Conservation (phyloP, 2,329 filamentous ascomycete genomes). For the Aspergillus sp. region DNA sequence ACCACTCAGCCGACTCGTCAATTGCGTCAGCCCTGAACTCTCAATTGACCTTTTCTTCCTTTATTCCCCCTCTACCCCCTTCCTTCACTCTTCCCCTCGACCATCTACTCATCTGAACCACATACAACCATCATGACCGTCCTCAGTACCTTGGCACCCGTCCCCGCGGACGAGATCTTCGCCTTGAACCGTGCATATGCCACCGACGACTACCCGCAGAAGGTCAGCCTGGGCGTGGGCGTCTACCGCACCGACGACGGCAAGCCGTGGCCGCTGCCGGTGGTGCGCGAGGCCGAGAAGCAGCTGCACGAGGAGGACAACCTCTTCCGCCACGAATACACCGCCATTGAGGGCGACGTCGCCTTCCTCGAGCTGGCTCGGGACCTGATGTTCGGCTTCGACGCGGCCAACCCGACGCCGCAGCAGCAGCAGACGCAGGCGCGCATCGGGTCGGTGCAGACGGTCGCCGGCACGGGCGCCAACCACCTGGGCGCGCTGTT, state of each 20-base stretch:
- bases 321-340: slow-evolving; percentile 93
- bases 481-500: slow-evolving; percentile 90
- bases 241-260: slow-evolving; percentile 89
- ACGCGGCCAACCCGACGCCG: slow-evolving; percentile 54
- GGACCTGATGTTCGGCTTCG: slow-evolving; percentile 70
- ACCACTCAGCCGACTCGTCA: no score
- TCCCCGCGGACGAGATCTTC: slow-evolving; percentile 88
- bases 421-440: slow-evolving; percentile 37
- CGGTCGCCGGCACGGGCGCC: slow-evolving; percentile 93
- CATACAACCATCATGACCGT: slow-evolving; percentile 25
- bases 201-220: slow-evolving; percentile 68
- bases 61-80: neutral
- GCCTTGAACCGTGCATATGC: slow-evolving; percentile 81
- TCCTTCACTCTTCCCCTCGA: no score
- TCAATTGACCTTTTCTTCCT: neutral
- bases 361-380: slow-evolving; percentile 83
- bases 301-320: slow-evolving; percentile 78
- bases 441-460: slow-evolving; percentile 72
- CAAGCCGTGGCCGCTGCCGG: slow-evolving; percentile 93
- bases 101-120: neutral
- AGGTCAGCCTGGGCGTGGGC: slow-evolving; percentile 87
- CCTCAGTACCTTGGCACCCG: slow-evolving; percentile 64
- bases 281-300: slow-evolving; percentile 78
- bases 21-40: no score
- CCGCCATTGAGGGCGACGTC: slow-evolving; percentile 83